Evolutionary conservation across 257 asterid genomes (phyloP).

Genomic region (Salvia miltiorrhiza): DNA sequence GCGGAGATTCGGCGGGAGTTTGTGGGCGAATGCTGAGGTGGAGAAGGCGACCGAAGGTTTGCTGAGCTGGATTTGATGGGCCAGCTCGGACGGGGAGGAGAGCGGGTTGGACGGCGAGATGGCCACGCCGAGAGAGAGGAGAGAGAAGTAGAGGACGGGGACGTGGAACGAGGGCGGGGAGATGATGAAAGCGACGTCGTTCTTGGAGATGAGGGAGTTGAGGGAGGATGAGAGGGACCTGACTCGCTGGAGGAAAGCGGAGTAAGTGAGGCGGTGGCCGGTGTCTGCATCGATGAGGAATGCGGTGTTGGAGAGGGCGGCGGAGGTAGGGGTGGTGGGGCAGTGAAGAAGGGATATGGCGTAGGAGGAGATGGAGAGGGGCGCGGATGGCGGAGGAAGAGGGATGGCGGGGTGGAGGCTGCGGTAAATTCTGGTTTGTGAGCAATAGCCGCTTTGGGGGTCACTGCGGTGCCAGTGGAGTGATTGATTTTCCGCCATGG

Average conservation of each 20-base stretch:
- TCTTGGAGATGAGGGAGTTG: slow-evolving; percentile 33
- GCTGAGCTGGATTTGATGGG: slow-evolving; percentile 52
- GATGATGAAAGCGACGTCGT: slow-evolving; percentile 70
- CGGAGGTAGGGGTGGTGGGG: slow-evolving; percentile 37
- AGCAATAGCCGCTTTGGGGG: slow-evolving; percentile 49
- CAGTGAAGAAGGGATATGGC: slow-evolving; percentile 57
- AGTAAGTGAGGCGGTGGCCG: slow-evolving; percentile 45
- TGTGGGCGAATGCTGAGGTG: slow-evolving; percentile 29
- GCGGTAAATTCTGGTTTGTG: slow-evolving; percentile 47
- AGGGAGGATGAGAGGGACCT: slow-evolving; percentile 54
- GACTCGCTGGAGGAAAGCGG: slow-evolving; percentile 51
- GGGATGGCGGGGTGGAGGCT: slow-evolving; percentile 51
- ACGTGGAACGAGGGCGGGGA: slow-evolving; percentile 64
- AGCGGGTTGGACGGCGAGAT: slow-evolving; percentile 77
- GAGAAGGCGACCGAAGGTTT: slow-evolving; percentile 63
- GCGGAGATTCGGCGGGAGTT: slow-evolving; percentile 42
- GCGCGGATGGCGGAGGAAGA: slow-evolving; percentile 51
- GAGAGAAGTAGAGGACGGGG: slow-evolving; percentile 75
- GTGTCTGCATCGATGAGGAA: slow-evolving; percentile 71
- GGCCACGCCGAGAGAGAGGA: slow-evolving; percentile 66
- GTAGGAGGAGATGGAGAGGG: slow-evolving; percentile 49
- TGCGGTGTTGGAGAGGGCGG: slow-evolving; percentile 49
- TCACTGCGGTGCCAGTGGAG: slow-evolving; percentile 16
- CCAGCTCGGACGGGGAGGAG: slow-evolving; percentile 58
- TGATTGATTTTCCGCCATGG: slow-evolving; percentile 37